Conservation (phyloP, 495 filamentous ascomycete species). For the Aspergillus campestris region DNA sequence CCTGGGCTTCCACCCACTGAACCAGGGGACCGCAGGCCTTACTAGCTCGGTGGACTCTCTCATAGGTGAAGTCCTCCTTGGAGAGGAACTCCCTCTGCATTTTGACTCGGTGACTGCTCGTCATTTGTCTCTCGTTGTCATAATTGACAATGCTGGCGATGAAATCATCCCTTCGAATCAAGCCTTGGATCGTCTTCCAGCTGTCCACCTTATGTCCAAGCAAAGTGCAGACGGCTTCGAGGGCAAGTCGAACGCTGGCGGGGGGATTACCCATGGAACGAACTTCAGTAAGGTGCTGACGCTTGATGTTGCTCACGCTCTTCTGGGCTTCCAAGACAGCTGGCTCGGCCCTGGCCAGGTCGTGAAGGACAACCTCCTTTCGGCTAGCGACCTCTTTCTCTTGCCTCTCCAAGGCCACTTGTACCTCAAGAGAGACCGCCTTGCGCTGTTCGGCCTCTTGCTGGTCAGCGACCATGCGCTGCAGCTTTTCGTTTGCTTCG, state of each 20-base stretch:
- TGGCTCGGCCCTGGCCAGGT: conserved; percentile 86
- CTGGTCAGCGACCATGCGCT: conserved; percentile 95
- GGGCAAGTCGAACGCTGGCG: conserved; percentile 76
- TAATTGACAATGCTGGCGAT: conserved; percentile 97
- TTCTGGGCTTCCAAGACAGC: conserved; percentile 88
- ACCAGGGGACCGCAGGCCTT: conserved; percentile 96
- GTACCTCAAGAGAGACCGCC: conserved; percentile 77
- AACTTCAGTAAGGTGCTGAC: conserved; percentile 93
- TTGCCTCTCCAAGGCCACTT: conserved; percentile 76
- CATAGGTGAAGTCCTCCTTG: conserved; percentile 90
- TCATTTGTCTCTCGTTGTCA: conserved; percentile 95
- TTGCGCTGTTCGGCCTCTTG: conserved; percentile 91
- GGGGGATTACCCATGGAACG: conserved; percentile 92
- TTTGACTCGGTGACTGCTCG: conserved; percentile 63
- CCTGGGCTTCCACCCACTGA: conserved; percentile 95
- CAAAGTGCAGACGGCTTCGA: conserved; percentile 91
- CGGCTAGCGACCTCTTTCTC: conserved; percentile 80
- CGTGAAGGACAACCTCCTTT: conserved; percentile 74
- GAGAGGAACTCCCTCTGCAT: conserved; percentile 92
- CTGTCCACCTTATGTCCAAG: conserved; percentile 82
- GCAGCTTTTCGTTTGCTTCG: conserved; percentile 94
- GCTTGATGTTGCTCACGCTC: conserved; percentile 96
- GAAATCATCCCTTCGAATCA: conserved; percentile 88
- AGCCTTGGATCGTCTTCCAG: conserved; percentile 83
- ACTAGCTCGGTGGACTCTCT: conserved; percentile 88